Percentiles rank a stretch among this genome's conserved stretches.
These are phyloP conservation scores for Tanacetum coccineum DNA, from an alignment of 129 eudicot genomes.

Conservation along the genomic window DNA sequence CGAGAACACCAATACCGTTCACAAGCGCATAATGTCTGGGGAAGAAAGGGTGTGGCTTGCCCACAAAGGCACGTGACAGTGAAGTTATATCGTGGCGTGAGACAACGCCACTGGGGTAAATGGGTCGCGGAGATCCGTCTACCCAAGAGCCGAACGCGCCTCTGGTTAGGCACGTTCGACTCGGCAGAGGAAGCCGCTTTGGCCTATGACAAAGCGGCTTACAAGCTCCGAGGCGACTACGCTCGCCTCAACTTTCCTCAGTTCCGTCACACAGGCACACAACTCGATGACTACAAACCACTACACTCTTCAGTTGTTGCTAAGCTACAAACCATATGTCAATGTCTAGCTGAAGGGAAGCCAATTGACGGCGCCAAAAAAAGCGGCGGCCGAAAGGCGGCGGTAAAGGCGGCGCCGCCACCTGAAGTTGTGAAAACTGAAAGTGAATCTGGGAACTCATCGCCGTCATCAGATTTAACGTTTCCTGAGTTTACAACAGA, in stretches of 20 bases:
- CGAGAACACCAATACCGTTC: too few species aligned
- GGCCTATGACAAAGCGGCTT: slow-evolving; percentile 80
- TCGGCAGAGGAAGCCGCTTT: slow-evolving; percentile 83
- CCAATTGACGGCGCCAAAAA: slow-evolving; percentile 21
- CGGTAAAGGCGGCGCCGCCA: slow-evolving; percentile 14
- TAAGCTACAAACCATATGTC: slow-evolving; percentile 63
- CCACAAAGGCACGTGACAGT: too few species aligned
- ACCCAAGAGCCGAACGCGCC: slow-evolving; percentile 77
- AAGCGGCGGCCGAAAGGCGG: slow-evolving; percentile 9
- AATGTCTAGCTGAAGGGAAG: slow-evolving; percentile 43
- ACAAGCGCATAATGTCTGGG: too few species aligned
- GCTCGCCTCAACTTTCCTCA: slow-evolving; percentile 77
- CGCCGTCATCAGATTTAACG: slow-evolving; percentile 49
- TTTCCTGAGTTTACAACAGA: slow-evolving; percentile 57
- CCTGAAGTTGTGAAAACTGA: slow-evolving; percentile 35
- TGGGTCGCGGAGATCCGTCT: slow-evolving; percentile 90
- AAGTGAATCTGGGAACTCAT: slow-evolving; percentile 41
- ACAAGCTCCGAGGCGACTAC: slow-evolving; percentile 65
- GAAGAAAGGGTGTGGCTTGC: too few species aligned
- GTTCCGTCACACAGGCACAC: slow-evolving; percentile 32
- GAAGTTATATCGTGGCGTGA: slow-evolving; percentile 83
- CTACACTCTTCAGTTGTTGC: slow-evolving; percentile 69
- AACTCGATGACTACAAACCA: slow-evolving; percentile 44
- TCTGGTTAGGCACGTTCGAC: slow-evolving; percentile 84
- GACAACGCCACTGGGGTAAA: slow-evolving; percentile 95